Evolutionary conservation across 1,139 yeast genomes (phyloP), one percentile per base, ranked within the genome.

Genomic region (Pichia sp.): DNA sequence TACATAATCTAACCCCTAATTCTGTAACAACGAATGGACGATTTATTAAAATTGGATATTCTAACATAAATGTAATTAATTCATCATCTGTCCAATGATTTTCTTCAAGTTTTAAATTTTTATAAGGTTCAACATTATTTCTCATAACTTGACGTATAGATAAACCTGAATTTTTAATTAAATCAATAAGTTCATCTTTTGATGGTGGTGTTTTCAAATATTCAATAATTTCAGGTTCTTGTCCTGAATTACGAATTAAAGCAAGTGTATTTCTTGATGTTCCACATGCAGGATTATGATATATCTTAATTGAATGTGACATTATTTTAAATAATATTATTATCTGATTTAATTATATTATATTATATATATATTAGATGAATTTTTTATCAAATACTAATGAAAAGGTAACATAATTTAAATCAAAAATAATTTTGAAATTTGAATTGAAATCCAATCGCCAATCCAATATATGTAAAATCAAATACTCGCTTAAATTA

Each of bases 221-320:
- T 12, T 41, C 44, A 27, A 41, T 37, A 3, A 41, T 37, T 4
- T 20, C 22, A 20, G 33, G 34, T 10, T 37, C 37, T 11, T 31
- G 12, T 4, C 40, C 44, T 8, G 44, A n/a, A 16, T 31, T 25
- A 3, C 34, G 27, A 9, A 41, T 37, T 8, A 41, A 11, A 3
- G 30, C 40, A 27, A 41, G 30, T 12, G 40, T 37, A 12, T 37
- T 41, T 24, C 40, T 23, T 6, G 44, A 41, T 22, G 44, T 41
- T 26, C 40, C 37, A 33, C 44, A 41, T 28, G 23, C 7, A 11
- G 44, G 44, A 29, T 41, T 41, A 9, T 41, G 44, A 8, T 37
- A 41, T n/a, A 41, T 37, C 6, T 33, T 39, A n/a, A 39, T 28
- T 4, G 16, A 6, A 20, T 23, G 27, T 4, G 25, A 1, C 35